These are phyloP conservation scores for Populus hybrid DNA, from an alignment of 441 rosid genomes.

Conservation along the genomic window DNA sequence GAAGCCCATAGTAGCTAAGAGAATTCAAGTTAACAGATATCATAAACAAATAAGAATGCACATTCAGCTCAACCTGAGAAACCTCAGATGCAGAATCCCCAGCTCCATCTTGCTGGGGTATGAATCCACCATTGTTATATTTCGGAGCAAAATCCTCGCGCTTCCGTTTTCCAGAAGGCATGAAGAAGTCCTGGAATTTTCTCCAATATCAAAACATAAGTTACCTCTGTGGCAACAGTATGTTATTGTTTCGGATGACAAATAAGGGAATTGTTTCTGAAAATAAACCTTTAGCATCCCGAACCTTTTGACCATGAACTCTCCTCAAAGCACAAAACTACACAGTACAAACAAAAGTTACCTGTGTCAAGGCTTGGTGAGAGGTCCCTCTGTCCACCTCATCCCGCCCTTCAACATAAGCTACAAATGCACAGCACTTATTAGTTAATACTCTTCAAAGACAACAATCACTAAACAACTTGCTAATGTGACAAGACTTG, in stretches of 20 bases:
- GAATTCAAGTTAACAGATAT: background rate
- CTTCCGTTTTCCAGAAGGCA: constrained; percentile 81
- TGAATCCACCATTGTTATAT: constrained; percentile 76
- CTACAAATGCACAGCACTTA: constrained; percentile 34
- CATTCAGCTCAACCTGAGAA: constrained; percentile 32
- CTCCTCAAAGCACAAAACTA: constrained; percentile 12
- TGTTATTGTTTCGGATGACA: constrained; percentile 10
- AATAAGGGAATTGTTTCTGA: constrained; percentile 16
- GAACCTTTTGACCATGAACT: constrained; percentile 13
- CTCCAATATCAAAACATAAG: constrained; percentile 28
- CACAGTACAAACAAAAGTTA: constrained; percentile 28
- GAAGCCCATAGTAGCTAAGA: background rate
- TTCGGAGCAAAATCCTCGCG: constrained; percentile 68
- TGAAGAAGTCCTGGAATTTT: constrained; percentile 81
- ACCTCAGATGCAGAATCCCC: constrained; percentile 42
- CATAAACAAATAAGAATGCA: background rate
- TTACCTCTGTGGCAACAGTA: constrained; percentile 15
- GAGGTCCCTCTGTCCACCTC: constrained; percentile 78
- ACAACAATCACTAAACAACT: background rate
- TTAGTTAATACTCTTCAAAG: constrained; percentile 19
- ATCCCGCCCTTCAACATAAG: constrained; percentile 93
- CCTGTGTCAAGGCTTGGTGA: constrained; percentile 78
- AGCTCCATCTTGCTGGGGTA: constrained; percentile 98
- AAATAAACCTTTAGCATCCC: constrained; percentile 2
- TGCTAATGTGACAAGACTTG: constrained; percentile 36